Conservation (phyloP, 1,284 basidiomycete genomes). For the Ganoderma multipileum region DNA sequence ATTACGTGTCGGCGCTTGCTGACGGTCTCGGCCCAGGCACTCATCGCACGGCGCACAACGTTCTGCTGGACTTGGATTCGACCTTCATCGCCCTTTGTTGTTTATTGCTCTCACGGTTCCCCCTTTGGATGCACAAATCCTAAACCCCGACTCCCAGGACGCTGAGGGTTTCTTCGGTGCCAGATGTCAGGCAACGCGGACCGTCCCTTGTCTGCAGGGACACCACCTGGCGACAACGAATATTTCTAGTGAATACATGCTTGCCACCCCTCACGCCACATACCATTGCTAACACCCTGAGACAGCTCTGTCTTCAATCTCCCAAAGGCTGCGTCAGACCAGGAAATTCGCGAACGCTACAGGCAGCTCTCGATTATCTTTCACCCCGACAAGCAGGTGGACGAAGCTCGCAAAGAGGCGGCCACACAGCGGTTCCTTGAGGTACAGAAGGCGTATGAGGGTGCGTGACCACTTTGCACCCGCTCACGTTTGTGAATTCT, state of each 20-base stretch:
- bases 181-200: conserved; percentile 24
- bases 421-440: conserved; percentile 75
- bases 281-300: conserved; percentile 12
- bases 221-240: conserved; percentile 25
- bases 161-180: conserved; percentile 9
- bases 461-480: conserved; percentile 44
- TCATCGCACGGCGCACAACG: background rate
- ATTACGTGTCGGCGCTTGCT: conserved; percentile 22
- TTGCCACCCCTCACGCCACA: conserved; percentile 17
- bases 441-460: conserved; percentile 82
- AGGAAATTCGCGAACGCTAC: conserved; percentile 78
- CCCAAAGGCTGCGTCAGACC: conserved; percentile 63
- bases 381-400: conserved; percentile 86
- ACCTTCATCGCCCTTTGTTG: background rate
- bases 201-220: background rate
- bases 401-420: conserved; percentile 59
- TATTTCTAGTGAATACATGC: conserved; percentile 33
- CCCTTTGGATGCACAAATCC: conserved; percentile 18
- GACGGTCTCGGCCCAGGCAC: conserved; percentile 14
- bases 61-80: background rate
- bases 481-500: conserved; percentile 1
- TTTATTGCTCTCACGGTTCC: conserved; percentile 17
- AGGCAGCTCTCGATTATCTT: conserved; percentile 77
- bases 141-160: conserved; percentile 12
- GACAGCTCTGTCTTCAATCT: conserved; percentile 73